Conservation (phyloP, 192 early-diverging fungal species). For the Umbelopsis ramanniana region DNA sequence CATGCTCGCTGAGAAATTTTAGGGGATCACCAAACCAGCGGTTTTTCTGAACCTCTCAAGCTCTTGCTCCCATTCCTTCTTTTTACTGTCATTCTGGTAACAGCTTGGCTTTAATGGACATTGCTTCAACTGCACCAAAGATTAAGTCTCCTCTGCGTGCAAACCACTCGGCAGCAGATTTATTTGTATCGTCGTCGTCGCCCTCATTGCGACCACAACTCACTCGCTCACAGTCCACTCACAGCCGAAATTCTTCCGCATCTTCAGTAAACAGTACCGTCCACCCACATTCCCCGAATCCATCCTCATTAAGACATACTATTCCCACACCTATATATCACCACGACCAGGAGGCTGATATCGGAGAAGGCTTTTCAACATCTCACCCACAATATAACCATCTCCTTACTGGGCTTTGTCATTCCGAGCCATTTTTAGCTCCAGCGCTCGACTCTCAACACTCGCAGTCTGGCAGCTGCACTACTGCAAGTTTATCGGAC, state of each 20-base stretch:
- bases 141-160: constrained; percentile 7
- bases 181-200: neutral
- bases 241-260: constrained; percentile 21
- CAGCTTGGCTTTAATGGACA: constrained; percentile 1
- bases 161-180: constrained; percentile 15
- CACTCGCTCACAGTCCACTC: constrained; percentile 11
- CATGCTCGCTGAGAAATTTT: no score
- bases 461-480: constrained; percentile 2
- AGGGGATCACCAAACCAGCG: no score
- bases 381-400: neutral
- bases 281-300: constrained; percentile 11
- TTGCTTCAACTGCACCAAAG: constrained; percentile 17
- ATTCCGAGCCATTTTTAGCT: neutral
- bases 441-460: neutral
- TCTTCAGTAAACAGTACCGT: neutral
- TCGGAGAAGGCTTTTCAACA: constrained; percentile 18
- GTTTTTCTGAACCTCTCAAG: neutral
- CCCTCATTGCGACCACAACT: constrained; percentile 7
- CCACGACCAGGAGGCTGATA: constrained; percentile 9
- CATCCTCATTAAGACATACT: constrained; percentile 11
- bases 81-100: constrained; percentile 9
- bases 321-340: constrained; percentile 6
- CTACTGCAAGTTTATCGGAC: neutral
- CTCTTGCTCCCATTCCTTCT: neutral
- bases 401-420: neutral